Conservation (phyloP, 805 yeast species). For the Schwanniomyces yamadae region DNA sequence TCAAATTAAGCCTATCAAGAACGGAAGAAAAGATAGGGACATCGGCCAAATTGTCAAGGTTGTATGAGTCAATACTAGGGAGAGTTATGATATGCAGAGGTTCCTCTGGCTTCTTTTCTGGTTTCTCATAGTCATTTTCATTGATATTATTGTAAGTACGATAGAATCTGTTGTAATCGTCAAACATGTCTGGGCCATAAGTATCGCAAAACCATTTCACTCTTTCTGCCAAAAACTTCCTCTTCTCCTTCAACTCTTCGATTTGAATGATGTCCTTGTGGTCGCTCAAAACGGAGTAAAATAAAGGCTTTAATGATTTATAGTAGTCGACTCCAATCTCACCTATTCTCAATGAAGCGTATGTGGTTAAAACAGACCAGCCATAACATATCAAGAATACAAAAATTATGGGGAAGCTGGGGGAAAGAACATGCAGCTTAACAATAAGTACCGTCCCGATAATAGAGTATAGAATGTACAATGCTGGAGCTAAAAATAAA, state of each 20-base stretch:
- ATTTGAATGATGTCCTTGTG: conserved; percentile 31
- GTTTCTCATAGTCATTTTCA: conserved; percentile 1
- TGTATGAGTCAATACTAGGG: conserved; percentile 1
- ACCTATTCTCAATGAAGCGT: conserved; percentile 41
- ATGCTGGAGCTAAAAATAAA: conserved; percentile 37
- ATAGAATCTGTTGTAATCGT: conserved; percentile 35
- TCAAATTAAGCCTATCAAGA: background rate
- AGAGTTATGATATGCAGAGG: background rate
- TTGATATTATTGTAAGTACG: conserved; percentile 18
- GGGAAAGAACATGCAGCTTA: conserved; percentile 12
- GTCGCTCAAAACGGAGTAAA: conserved; percentile 31
- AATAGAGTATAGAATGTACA: conserved; percentile 39
- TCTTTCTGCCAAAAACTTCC: conserved; percentile 24
- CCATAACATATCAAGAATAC: conserved; percentile 33
- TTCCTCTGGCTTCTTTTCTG: background rate
- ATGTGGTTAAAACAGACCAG: conserved; percentile 39
- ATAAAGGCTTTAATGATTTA: conserved; percentile 38
- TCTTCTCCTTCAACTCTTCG: conserved; percentile 26
- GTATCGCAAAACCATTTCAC: conserved; percentile 36
- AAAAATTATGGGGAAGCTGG: conserved; percentile 10
- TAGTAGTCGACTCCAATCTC: conserved; percentile 43
- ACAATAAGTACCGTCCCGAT: conserved; percentile 28
- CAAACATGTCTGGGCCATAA: conserved; percentile 39
- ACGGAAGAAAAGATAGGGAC: conserved; percentile 26
- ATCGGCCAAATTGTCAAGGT: conserved; percentile 21